Evolutionary conservation across 2,329 filamentous ascomycete genomes (phyloP), one percentile per base, ranked within the genome.

Genomic region (Purpureocillium lavendulum): DNA sequence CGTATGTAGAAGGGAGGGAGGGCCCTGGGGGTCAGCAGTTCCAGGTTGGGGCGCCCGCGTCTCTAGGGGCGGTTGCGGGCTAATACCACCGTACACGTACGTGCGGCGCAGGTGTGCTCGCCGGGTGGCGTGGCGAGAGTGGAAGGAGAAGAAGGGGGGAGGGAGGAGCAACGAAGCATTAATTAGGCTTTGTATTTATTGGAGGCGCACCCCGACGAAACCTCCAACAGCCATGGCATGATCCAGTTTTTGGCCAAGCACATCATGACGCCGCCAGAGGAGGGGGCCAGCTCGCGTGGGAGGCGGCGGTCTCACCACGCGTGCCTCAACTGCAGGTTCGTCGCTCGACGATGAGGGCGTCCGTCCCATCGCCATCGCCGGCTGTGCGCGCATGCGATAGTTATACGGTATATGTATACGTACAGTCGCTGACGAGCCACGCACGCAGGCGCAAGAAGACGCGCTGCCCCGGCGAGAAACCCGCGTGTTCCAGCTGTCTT

Each of bases 391-490:
- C n/a, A n/a, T n/a, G n/a, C n/a, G n/a, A n/a, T n/a, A n/a, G n/a
- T n/a, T n/a, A n/a, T n/a, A n/a, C n/a, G n/a, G n/a, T n/a, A n/a
- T n/a, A n/a, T n/a, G n/a, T n/a, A n/a, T n/a, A n/a, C n/a, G n/a
- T n/a, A n/a, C n/a, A n/a, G 21, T 10, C 21, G 16, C 32, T 34
- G 29, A 43, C 36, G 10, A 30, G 28, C n/a, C n/a, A n/a, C n/a
- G n/a, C 8, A 36, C 34, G 29, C 41, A 58, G 68, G 50, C 54
- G 67, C 39, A 72, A 73, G 48, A 73, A 73, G 49, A 71, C 65
- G 3, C 63, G 70, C 28, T 73, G 70, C 48, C 70, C 70, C 0
- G 70, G 67, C 7, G 70, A 73, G 50, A 70, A 66, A 47, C 70
- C 70, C 5, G 59, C 65, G 1, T 73, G 70, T 42, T 73, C 70